Percentiles rank a stretch among this genome's conserved stretches.
Evolutionary conservation across 169 alveolate species (phyloP).

Genomic region (Plasmodium gonderi): DNA sequence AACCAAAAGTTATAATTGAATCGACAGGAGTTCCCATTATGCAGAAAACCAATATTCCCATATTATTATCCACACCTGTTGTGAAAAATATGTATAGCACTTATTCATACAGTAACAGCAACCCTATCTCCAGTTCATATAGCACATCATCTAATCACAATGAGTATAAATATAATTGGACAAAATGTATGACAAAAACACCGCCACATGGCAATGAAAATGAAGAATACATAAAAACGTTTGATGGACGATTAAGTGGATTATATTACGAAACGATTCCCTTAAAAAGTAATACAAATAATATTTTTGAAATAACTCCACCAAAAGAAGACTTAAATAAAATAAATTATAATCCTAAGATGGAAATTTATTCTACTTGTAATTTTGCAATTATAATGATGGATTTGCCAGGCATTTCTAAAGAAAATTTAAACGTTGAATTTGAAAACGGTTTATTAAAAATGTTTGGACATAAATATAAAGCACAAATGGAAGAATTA

Average conservation of each 20-base stretch:
- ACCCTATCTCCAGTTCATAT: slow-evolving; percentile 20
- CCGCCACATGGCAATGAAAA: slow-evolving; percentile 5
- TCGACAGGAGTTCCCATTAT: background rate
- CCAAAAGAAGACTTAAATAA: slow-evolving; percentile 50
- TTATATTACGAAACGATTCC: slow-evolving; percentile 59
- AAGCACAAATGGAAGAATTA: slow-evolving; percentile 57
- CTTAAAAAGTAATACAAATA: slow-evolving; percentile 48
- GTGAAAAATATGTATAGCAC: slow-evolving; percentile 29
- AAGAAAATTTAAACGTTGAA: slow-evolving; percentile 62
- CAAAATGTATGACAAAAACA: slow-evolving; percentile 4
- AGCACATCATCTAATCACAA: slow-evolving; percentile 38
- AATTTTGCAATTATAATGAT: slow-evolving; percentile 61
- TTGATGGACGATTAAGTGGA: slow-evolving; percentile 9
- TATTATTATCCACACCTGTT: slow-evolving; percentile 10
- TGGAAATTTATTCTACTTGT: slow-evolving; percentile 65
- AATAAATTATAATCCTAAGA: slow-evolving; percentile 60
- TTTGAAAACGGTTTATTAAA: slow-evolving; percentile 62
- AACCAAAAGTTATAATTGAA: slow-evolving; percentile 58
- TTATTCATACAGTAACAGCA: slow-evolving; percentile 55
- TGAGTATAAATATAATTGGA: slow-evolving; percentile 55
- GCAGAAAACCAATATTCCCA: background rate
- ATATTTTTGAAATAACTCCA: slow-evolving; percentile 68
- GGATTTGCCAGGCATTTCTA: slow-evolving; percentile 60
- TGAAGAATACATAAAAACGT: slow-evolving; percentile 40
- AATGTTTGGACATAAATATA: slow-evolving; percentile 55